phyloP scores from a whole-genome alignment of 148 eudicot genomes.

The Mesembryanthemum crystallinum region DNA sequence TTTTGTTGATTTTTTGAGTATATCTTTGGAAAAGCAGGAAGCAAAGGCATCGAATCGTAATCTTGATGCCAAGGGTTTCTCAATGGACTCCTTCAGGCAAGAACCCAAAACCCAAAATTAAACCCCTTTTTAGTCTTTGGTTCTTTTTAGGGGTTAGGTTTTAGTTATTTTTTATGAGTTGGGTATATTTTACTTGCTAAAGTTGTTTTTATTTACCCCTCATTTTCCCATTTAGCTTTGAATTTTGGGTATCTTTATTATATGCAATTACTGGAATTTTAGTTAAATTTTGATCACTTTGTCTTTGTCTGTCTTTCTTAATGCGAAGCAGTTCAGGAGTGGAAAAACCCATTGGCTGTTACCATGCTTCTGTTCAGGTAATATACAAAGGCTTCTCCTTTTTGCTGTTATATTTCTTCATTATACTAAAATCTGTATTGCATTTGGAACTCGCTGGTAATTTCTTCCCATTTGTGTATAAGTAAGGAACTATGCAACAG shows the following conservation, averaged over 20 bases:
- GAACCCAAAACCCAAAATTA: too few relatives aligned
- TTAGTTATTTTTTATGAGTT: not conserved
- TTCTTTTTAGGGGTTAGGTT: not conserved
- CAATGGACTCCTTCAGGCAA: slow-evolving; percentile 42
- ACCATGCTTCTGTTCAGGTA: slow-evolving; percentile 84
- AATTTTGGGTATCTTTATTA: too few relatives aligned
- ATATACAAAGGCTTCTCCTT: slow-evolving; percentile 21
- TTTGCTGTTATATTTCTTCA: not conserved
- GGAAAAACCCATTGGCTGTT: slow-evolving; percentile 75
- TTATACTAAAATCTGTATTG: not conserved
- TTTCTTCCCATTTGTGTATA: not conserved
- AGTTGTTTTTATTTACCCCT: too few relatives aligned
- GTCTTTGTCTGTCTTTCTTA: not conserved
- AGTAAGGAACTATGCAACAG: not conserved
- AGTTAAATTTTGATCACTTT: not conserved
- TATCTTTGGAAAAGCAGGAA: slow-evolving; percentile 39
- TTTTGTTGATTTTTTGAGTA: too few relatives aligned
- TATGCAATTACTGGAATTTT: not conserved
- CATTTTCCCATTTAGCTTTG: too few relatives aligned
- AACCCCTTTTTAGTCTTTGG: not conserved
- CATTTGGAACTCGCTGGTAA: not conserved
- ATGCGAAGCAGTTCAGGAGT: slow-evolving; percentile 39
- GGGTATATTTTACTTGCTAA: too few relatives aligned
- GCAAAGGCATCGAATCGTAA: slow-evolving; percentile 34
- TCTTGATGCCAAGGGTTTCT: slow-evolving; percentile 43